phyloP scores from a whole-genome alignment of 345 rosid species.

The Nephelium lappaceum region DNA sequence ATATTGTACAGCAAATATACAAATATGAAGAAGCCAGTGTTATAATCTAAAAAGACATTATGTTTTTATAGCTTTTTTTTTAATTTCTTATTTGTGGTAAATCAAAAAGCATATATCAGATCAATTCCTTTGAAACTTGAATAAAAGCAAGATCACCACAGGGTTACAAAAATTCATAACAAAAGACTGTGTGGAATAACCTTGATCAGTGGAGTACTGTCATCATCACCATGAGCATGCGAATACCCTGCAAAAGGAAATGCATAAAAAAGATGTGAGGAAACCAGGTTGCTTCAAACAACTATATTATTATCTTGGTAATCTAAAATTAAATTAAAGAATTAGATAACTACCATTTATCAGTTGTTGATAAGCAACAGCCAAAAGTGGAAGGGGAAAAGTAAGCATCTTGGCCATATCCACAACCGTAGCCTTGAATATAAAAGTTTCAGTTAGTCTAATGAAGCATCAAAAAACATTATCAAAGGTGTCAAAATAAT shows the following conservation, averaged over 20 bases:
- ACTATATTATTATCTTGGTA: conserved; percentile 11
- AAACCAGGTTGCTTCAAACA: no score
- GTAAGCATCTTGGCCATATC: conserved; percentile 70
- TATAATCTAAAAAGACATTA: neutral
- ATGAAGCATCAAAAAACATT: conserved; percentile 2
- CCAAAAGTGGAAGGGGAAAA: conserved; percentile 83
- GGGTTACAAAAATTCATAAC: conserved; percentile 9
- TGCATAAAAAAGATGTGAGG: conserved; percentile 17
- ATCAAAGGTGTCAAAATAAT: conserved; percentile 4
- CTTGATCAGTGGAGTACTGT: conserved; percentile 56
- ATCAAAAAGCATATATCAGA: no score
- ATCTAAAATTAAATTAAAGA: conserved; percentile 8
- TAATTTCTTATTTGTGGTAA: neutral
- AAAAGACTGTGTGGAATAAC: conserved; percentile 35
- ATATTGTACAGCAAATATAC: conserved; percentile 7
- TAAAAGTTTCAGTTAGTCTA: conserved; percentile 26
- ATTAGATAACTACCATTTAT: conserved; percentile 56
- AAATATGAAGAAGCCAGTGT: neutral
- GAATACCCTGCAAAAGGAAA: conserved; percentile 54
- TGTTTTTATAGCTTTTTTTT: neutral
- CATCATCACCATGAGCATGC: conserved; percentile 45
- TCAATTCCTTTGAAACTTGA: neutral
- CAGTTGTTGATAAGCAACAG: conserved; percentile 82
- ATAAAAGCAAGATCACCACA: conserved; percentile 8
- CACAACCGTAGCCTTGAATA: conserved; percentile 63